These are phyloP conservation scores for Gnomoniopsis smithogilvyi DNA, from an alignment of 2,329 filamentous ascomycete species.

Conservation along the genomic window DNA sequence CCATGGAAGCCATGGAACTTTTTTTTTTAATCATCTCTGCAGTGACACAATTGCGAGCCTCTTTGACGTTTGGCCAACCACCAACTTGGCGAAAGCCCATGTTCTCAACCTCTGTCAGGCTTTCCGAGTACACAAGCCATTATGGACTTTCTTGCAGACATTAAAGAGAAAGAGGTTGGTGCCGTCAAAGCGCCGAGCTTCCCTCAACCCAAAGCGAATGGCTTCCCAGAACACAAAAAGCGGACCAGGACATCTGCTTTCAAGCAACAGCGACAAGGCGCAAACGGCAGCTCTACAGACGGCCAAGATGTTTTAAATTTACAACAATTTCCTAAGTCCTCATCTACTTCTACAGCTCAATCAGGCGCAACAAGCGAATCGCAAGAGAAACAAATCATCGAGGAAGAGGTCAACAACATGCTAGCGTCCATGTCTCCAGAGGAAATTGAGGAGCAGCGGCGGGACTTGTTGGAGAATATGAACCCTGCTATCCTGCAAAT, in stretches of 20 bases:
- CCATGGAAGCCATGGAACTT: not conserved
- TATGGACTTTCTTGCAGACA: conserved; percentile 59
- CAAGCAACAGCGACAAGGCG: conserved; percentile 61
- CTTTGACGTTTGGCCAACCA: not conserved
- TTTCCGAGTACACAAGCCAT: not conserved
- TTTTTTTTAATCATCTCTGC: too few species aligned
- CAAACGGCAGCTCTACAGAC: conserved; percentile 1
- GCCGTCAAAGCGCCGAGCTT: conserved; percentile 60
- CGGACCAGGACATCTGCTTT: conserved; percentile 72
- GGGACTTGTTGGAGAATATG: conserved; percentile 75
- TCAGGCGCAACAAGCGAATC: conserved; percentile 31
- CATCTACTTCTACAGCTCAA: conserved; percentile 8
- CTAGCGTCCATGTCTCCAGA: conserved; percentile 75
- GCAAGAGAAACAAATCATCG: conserved; percentile 69
- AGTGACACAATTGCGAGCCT: too few species aligned
- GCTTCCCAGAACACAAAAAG: conserved; percentile 88
- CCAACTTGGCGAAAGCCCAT: not conserved
- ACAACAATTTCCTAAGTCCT: conserved; percentile 21
- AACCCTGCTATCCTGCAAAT: conserved; percentile 74
- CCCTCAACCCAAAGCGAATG: conserved; percentile 59
- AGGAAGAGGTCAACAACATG: conserved; percentile 73
- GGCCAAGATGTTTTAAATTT: conserved; percentile 3
- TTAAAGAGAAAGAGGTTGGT: conserved; percentile 69
- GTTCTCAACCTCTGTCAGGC: too few species aligned
- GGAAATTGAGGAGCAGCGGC: conserved; percentile 77